phyloP scores from a whole-genome alignment of 768 basidiomycete genomes.

The Phylloporus sp. region DNA sequence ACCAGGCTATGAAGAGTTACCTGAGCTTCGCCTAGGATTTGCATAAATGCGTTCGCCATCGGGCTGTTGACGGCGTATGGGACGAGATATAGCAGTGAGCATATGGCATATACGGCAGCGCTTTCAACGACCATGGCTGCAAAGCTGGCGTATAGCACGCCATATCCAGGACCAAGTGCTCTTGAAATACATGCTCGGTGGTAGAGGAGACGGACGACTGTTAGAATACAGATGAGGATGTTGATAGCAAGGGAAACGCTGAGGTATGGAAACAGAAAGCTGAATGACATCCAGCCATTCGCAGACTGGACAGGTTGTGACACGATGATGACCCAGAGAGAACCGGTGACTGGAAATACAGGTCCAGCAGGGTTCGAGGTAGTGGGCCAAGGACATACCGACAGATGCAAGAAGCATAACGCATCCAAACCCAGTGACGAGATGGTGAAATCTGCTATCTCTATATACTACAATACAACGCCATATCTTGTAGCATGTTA shows the following conservation, averaged over 20 bases:
- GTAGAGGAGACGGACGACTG: constrained; percentile 30
- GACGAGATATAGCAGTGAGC: constrained; percentile 32
- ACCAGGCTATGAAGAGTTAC: constrained; percentile 2
- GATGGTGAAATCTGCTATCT: constrained; percentile 20
- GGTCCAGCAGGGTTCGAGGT: neutral
- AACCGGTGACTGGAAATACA: constrained; percentile 22
- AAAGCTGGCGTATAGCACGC: constrained; percentile 29
- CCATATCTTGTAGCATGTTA: constrained; percentile 24
- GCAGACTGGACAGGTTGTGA: constrained; percentile 19
- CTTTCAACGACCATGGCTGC: constrained; percentile 35
- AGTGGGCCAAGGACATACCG: constrained; percentile 9
- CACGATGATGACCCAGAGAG: constrained; percentile 27
- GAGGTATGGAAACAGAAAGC: constrained; percentile 31
- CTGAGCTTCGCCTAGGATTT: constrained; percentile 30
- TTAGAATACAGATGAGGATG: constrained; percentile 29
- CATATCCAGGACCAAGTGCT: constrained; percentile 26
- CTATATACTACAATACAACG: constrained; percentile 31
- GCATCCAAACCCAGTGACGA: constrained; percentile 15
- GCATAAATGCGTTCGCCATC: constrained; percentile 27
- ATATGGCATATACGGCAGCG: constrained; percentile 31
- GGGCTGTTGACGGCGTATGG: constrained; percentile 23
- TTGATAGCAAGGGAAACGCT: constrained; percentile 33
- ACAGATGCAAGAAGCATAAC: constrained; percentile 25
- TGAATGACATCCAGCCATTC: constrained; percentile 30
- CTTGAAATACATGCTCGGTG: constrained; percentile 24